These are phyloP conservation scores for Sutorius australiensis DNA, from an alignment of 768 basidiomycete species.

Conservation along the genomic window DNA sequence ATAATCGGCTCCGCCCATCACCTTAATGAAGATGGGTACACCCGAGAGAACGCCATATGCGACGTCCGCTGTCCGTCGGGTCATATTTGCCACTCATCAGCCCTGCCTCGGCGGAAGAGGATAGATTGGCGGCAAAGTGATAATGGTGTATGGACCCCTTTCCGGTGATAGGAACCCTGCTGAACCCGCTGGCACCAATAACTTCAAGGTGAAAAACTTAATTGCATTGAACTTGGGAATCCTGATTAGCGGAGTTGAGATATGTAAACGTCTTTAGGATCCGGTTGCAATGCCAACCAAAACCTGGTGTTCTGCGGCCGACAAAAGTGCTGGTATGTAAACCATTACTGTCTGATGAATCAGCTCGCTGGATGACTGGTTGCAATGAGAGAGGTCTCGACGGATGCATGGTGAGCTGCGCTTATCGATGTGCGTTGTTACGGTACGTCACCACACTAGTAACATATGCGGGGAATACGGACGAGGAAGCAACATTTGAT, in stretches of 20 bases:
- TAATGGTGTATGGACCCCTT: background rate
- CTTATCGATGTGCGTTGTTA: background rate
- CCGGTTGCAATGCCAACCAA: background rate
- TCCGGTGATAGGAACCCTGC: background rate
- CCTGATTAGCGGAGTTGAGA: background rate
- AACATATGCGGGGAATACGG: background rate
- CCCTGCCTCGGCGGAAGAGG: slow-evolving; percentile 1
- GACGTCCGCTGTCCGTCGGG: background rate
- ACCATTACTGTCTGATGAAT: background rate
- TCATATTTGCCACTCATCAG: background rate
- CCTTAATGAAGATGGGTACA: background rate
- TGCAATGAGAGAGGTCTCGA: background rate
- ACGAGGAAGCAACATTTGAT: background rate
- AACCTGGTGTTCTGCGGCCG: background rate
- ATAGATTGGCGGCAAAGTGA: background rate
- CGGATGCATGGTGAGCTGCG: background rate
- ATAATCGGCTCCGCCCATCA: slow-evolving; percentile 10
- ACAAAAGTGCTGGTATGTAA: background rate
- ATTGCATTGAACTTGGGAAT: background rate
- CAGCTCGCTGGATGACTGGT: background rate
- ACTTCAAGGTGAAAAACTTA: background rate
- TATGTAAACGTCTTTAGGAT: background rate
- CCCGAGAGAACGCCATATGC: slow-evolving; percentile 3
- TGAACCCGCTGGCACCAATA: background rate
- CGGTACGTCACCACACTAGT: background rate